Base-by-base conservation (phyloP, 768 basidiomycete species). In the Naganishia onofrii region DNA sequence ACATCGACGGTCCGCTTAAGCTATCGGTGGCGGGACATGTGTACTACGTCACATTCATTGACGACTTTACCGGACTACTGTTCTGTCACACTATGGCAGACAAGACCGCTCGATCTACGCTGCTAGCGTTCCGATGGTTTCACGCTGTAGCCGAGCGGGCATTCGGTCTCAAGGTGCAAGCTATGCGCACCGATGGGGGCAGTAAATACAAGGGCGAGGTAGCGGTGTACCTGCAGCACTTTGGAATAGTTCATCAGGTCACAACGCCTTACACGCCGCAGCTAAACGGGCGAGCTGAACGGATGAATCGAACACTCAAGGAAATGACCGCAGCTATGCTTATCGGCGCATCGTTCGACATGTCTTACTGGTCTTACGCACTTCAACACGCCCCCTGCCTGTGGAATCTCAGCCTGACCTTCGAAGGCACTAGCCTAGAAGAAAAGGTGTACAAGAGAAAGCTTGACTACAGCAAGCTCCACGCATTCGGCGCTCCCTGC, bases 301-400 rank as follows among this genome's bases (percentile, higher is more conserved):
- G 74, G 29, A 48, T 67, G 70, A 73, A 71, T 48, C 66, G 72
- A 4, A 74, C 74, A 13, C 13, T 74, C 56, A 72, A 73, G 42
- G 70, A 73, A 46, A 70, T 73, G 72, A 38, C 54, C 3, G 34
- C 28, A 19, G 32, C 73, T 21, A 74, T 72, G 68, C 57, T 74
- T 10, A 52, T 53, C 21, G 46, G 23, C 7, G 51, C 69, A 2
- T 34, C 29, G 12, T 26, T 73, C 19, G 65, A 54, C 21, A 63
- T 67, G 57, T 32, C 19, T n/a, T 71, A 36, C 44, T 73, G 72
- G 72, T 19, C 19, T 13, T 53, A 60, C 12, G 72, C 72, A 15
- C 26, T 71, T 2, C 21, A 42, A 6, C 67, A 70, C 36, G 54
- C 56, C 54, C 12, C 54, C 23, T 13, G 12, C 10, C 15, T 56